Evolutionary conservation across 139 green algal genomes (phyloP).

Genomic region (Micromonas pusilla): DNA sequence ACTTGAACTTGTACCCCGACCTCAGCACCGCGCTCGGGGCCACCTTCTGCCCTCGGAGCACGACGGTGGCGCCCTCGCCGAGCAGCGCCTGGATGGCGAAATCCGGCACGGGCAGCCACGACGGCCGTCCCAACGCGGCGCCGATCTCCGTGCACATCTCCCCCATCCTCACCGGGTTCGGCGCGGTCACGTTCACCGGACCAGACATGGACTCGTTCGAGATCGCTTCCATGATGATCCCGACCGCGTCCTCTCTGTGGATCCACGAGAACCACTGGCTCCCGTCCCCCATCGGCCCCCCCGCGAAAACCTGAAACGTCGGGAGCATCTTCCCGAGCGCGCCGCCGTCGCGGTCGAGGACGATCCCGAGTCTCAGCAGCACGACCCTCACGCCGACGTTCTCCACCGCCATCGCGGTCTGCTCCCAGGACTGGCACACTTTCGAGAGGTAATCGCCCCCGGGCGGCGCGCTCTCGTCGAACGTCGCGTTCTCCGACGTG

Average conservation of each 20-base stretch:
- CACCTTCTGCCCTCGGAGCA: conserved; percentile 89
- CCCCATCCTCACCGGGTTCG: conserved; percentile 85
- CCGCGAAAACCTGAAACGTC: conserved; percentile 87
- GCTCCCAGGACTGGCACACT: conserved; percentile 82
- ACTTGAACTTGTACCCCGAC: conserved; percentile 73
- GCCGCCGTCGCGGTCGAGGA: conserved; percentile 78
- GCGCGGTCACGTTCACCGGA: conserved; percentile 86
- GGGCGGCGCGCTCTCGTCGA: conserved; percentile 62
- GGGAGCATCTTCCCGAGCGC: conserved; percentile 89
- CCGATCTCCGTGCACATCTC: conserved; percentile 80
- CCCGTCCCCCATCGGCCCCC: conserved; percentile 38
- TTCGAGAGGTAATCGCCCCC: conserved; percentile 84
- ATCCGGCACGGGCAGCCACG: conserved; percentile 73
- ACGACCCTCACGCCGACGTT: conserved; percentile 37
- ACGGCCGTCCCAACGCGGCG: conserved; percentile 36
- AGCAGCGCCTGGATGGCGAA: conserved; percentile 65
- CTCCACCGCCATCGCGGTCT: conserved; percentile 11
- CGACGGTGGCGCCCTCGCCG: conserved; percentile 65
- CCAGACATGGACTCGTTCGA: conserved; percentile 55
- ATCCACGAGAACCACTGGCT: conserved; percentile 44
- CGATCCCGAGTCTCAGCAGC: conserved; percentile 77
- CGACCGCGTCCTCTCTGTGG: conserved; percentile 39
- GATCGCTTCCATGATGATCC: conserved; percentile 36
- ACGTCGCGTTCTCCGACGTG: conserved; percentile 60
- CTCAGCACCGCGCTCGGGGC: conserved; percentile 65